Percentiles rank a stretch among this genome's conserved stretches.
Conservation (phyloP, 176 grass and related monocot genomes). For the Themeda triandra region DNA sequence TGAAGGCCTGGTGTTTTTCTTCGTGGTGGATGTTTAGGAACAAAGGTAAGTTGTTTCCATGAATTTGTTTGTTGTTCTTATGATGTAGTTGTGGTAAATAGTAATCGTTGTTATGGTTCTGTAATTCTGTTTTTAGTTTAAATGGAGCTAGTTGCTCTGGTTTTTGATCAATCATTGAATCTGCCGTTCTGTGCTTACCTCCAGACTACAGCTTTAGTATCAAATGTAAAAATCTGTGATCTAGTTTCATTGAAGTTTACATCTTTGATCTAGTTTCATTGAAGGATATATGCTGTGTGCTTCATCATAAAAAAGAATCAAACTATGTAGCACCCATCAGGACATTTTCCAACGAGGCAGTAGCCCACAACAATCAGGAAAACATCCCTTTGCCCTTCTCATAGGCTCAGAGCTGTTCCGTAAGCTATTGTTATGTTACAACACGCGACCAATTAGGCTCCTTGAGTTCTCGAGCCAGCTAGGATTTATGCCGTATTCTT, state of each 20-base stretch:
- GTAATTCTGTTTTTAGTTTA: background rate
- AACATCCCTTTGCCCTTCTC: background rate
- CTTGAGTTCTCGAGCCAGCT: background rate
- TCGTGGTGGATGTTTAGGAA: background rate
- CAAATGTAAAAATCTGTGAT: background rate
- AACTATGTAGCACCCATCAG: background rate
- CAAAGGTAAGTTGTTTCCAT: conserved; percentile 26
- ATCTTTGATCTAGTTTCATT: background rate
- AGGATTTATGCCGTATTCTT: background rate
- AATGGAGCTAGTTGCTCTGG: background rate
- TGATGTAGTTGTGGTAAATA: background rate
- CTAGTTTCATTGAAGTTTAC: background rate
- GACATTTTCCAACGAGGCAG: background rate
- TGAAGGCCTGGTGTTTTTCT: background rate
- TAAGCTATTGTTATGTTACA: background rate
- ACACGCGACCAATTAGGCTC: background rate
- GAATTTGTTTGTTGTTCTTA: background rate
- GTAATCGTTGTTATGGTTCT: background rate
- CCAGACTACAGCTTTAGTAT: background rate
- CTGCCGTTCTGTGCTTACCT: background rate
- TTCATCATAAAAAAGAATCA: background rate
- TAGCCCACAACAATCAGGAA: background rate
- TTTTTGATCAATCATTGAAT: background rate
- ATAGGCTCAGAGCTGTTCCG: background rate
- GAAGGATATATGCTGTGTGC: background rate